Evolutionary conservation across 768 basidiomycete genomes (phyloP).

Genomic region (Mycena pura): DNA sequence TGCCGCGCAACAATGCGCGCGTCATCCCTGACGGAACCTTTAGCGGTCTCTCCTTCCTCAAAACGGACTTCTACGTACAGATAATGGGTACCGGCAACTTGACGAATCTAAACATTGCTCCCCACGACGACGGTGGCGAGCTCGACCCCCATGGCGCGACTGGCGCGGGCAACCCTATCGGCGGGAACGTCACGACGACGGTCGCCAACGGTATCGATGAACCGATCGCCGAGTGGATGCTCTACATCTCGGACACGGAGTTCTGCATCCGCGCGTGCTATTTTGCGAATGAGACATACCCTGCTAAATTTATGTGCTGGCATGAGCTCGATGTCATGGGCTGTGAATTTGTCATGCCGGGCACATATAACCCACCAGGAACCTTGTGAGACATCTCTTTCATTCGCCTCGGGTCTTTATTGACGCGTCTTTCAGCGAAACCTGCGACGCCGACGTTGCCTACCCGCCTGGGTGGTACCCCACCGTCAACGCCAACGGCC

Average conservation of each 20-base stretch:
- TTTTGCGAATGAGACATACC: conserved; percentile 51
- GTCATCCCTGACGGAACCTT: conserved; percentile 53
- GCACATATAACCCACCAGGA: conserved; percentile 47
- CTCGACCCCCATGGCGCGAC: conserved; percentile 52
- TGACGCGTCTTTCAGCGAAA: conserved; percentile 35
- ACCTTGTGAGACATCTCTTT: conserved; percentile 43
- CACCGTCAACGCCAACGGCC: conserved; percentile 44
- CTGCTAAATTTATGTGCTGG: conserved; percentile 50
- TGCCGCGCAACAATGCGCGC: conserved; percentile 51
- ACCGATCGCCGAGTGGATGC: conserved; percentile 52
- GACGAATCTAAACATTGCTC: conserved; percentile 46
- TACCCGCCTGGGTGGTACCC: conserved; percentile 57
- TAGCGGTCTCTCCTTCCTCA: conserved; percentile 48
- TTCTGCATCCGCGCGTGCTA: conserved; percentile 53
- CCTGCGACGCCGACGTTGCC: conserved; percentile 52
- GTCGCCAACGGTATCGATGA: conserved; percentile 41
- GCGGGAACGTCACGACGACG: conserved; percentile 47
- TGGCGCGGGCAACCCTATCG: conserved; percentile 48
- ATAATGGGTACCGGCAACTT: conserved; percentile 51
- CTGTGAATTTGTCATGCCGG: conserved; percentile 55
- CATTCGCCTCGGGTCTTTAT: background rate
- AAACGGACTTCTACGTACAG: conserved; percentile 52
- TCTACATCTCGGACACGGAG: conserved; percentile 37
- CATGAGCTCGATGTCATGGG: conserved; percentile 55
- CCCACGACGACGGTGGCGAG: conserved; percentile 51